A percentile compares a stretch with the other conserved stretches of the same genome.
These are phyloP conservation scores for Exsudoporus floridanus DNA, from an alignment of 1,284 basidiomycete species.

Conservation along the genomic window DNA sequence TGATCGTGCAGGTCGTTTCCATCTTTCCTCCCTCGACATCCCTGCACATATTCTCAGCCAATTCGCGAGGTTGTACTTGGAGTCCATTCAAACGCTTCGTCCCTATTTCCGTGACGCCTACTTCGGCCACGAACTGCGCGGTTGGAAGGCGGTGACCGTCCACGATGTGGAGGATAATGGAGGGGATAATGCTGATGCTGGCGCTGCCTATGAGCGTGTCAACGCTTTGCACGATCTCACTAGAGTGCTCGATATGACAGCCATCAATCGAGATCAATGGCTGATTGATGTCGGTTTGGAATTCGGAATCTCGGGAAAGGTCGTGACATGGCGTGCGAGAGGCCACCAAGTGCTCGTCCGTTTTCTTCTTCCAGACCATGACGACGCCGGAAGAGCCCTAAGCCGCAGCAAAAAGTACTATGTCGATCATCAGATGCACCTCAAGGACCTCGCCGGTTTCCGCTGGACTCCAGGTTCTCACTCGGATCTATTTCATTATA, in stretches of 20 bases:
- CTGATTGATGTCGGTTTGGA: background rate
- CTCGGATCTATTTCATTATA: background rate
- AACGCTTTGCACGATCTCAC: background rate
- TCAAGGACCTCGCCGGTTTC: constrained; percentile 10
- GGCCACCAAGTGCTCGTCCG: background rate
- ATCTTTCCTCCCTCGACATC: background rate
- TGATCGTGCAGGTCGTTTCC: background rate
- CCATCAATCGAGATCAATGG: background rate
- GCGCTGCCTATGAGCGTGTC: background rate
- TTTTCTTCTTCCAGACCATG: background rate
- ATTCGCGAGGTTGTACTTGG: background rate
- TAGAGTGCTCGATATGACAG: background rate
- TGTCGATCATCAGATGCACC: constrained; percentile 5
- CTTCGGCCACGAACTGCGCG: constrained; percentile 14
- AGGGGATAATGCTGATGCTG: background rate
- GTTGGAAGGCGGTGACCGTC: constrained; percentile 7
- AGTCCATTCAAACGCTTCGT: background rate
- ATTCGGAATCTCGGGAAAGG: background rate
- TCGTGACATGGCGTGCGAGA: background rate
- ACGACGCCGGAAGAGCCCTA: background rate
- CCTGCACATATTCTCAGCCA: background rate
- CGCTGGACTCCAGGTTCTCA: background rate
- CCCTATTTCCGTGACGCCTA: constrained; percentile 11
- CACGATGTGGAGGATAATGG: background rate
- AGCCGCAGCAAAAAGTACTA: background rate